phyloP scores from a whole-genome alignment of 805 yeast genomes.

The Lipomyces starkeyi region DNA sequence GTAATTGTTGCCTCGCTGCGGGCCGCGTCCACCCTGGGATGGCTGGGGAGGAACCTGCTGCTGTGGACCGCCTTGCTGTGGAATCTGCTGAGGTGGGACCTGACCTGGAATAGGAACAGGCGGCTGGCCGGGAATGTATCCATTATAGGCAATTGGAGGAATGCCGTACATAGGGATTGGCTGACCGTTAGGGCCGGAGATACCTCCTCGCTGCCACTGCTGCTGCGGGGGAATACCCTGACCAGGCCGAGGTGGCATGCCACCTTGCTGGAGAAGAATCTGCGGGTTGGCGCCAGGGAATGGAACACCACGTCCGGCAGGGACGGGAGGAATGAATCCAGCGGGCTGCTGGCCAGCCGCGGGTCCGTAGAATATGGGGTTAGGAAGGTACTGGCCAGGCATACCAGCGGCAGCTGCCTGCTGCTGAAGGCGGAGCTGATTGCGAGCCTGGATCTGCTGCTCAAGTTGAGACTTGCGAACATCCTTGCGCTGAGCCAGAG shows the following conservation, averaged over 20 bases:
- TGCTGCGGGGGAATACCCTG: conserved; percentile 47
- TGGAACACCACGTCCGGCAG: conserved; percentile 69
- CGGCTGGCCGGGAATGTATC: conserved; percentile 49
- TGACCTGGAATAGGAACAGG: conserved; percentile 51
- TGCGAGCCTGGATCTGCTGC: conserved; percentile 97
- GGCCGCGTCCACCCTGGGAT: conserved; percentile 27
- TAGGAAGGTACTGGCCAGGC: conserved; percentile 80
- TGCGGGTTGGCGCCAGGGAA: conserved; percentile 49
- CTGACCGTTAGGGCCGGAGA: conserved; percentile 82
- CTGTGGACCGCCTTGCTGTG: conserved; percentile 47
- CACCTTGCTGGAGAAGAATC: conserved; percentile 46
- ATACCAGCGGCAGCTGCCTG: conserved; percentile 80
- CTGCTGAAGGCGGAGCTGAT: conserved; percentile 97
- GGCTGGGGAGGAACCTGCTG: conserved; percentile 47
- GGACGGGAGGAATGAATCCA: conserved; percentile 76
- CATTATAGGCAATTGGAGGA: conserved; percentile 74
- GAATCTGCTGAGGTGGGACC: conserved; percentile 48
- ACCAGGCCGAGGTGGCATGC: conserved; percentile 45
- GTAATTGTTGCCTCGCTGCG: conserved; percentile 26
- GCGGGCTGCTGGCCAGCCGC: conserved; percentile 63
- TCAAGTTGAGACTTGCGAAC: conserved; percentile 95
- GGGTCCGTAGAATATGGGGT: conserved; percentile 77
- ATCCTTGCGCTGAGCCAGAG: conserved; percentile 98
- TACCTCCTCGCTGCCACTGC: conserved; percentile 60
- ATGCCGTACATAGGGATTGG: conserved; percentile 83